Evolutionary conservation across 2,329 filamentous ascomycete genomes (phyloP), one percentile per base, ranked within the genome.

Genomic region (Boeremia exigua): DNA sequence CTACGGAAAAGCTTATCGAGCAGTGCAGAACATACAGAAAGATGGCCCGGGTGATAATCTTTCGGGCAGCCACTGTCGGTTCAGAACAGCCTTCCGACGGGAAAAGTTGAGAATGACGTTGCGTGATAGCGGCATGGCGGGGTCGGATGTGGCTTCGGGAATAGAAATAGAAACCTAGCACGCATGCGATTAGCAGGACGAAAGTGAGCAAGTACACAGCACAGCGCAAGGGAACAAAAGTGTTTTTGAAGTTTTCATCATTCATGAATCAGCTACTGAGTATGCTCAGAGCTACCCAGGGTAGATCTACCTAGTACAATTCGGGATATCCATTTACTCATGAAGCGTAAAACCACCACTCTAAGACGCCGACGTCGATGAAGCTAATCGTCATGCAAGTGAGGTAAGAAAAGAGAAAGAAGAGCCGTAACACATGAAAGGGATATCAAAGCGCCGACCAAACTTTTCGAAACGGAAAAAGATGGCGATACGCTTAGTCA

Each of bases 401-500:
- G 65, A 67, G 61, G 63, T 54, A 57, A 60, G 57, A 66, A 69
- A 63, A 65, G 46, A 61, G 56, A 59, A 68, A 61, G 65, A 65
- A 67, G 66, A 67, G 68, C 65, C 72, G 69, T 75, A 63, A 75
- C 70, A 74, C 73, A 70, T 75, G 66, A 71, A 69, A 67, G 70
- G 70, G 71, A 68, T 73, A 72, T 71, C 70, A 72, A 66, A 73
- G 69, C 73, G 69, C 70, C 73, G 61, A 67, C 63, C 65, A 63
- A 70, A 72, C 67, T 74, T 73, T 72, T 73, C 65, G 66, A 70
- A 69, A 68, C 65, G 58, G 61, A 49, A 50, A 56, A 61, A 51
- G 63, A 59, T 51, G 59, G 59, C 56, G 56, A 70, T 59, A 46
- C 65, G 62, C 62, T 68, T 96, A 99, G 86, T 99, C 95, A 78